Base-by-base conservation (phyloP, 768 basidiomycete genomes). In the Collybia sordida region DNA sequence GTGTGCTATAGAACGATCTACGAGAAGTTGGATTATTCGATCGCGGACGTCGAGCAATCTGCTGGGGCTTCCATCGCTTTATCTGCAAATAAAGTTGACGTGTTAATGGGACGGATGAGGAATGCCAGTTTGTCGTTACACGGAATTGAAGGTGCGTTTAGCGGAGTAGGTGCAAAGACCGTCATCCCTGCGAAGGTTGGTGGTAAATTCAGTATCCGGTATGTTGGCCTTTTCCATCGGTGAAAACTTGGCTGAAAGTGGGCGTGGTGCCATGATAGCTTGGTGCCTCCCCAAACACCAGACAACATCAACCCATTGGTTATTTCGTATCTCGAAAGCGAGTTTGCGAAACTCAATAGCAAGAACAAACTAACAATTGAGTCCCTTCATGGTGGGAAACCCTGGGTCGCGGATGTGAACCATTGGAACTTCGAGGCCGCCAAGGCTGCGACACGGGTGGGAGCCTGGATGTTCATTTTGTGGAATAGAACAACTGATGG, bases 391-490 rank as follows among this genome's bases (percentile, higher is more conserved):
- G 89, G 88, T 25, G 96, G 93, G 17, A 90, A 87, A 65, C 92
- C 94, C 15, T 98, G 95, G 95, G 75, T 94, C 18, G 83, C 87
- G 11, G 82, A 91, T 61, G 70, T 81, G 50, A 83, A 86, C 58
- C 94, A 98, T 71, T 96, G 91, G 91, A 96, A 92, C 69, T 98
- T 85, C 68, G 80, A 87, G 57, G 95, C 96, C 1, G 96, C 93
- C 1, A 85, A 81, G 59, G 80, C 77, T 48, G 93, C 93, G 22
- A 93, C 92, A n/a, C 81, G 86, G 79, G 85, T 85, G 42, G 5
- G 67, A 47, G n/a, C 25, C 34, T 37, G n/a, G n/a, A n/a, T n/a
- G n/a, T 28, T 34, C 43, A 64, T 51, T 35, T 19, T 42, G 24
- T 31, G 15, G 11, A 3, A 9, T 21, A 25, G 17, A 27, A 19